These are phyloP conservation scores for Acanthamoeba castellanii DNA, from an alignment of 208 protist species.

Conservation along the genomic window DNA sequence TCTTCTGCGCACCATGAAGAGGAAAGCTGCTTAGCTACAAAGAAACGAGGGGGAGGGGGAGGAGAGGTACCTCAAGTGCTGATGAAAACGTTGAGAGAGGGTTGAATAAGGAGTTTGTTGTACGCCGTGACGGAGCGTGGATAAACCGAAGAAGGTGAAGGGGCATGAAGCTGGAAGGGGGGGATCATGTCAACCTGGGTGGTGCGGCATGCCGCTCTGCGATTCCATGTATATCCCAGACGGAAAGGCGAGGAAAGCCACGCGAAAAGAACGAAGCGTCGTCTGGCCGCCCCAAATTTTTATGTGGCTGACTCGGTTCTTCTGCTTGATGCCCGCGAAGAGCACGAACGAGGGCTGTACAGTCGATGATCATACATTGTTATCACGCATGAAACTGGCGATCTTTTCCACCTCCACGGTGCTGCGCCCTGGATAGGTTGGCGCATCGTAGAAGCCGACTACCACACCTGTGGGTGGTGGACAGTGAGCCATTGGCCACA, in stretches of 20 bases:
- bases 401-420: background rate
- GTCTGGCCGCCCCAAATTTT: background rate
- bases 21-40: too few relatives aligned
- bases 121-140: too few relatives aligned
- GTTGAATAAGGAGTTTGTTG: too few relatives aligned
- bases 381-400: background rate
- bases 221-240: background rate
- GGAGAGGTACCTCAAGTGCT: too few relatives aligned
- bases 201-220: background rate
- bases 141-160: too few relatives aligned
- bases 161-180: background rate
- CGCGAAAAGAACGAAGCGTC: background rate
- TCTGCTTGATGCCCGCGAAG: too few relatives aligned
- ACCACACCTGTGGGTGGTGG: background rate
- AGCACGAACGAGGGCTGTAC: too few relatives aligned
- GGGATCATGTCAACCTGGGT: too few relatives aligned
- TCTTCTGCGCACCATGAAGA: background rate
- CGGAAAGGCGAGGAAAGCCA: conserved; percentile 26
- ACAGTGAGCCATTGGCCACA: background rate
- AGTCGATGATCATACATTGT: background rate
- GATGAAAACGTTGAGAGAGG: too few relatives aligned
- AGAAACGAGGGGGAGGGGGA: too few relatives aligned
- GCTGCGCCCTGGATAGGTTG: background rate
- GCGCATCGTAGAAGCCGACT: background rate
- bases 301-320: too few relatives aligned